These are phyloP conservation scores for Penicillium sp. DNA, from an alignment of 2,329 filamentous ascomycete species.

Conservation along the genomic window DNA sequence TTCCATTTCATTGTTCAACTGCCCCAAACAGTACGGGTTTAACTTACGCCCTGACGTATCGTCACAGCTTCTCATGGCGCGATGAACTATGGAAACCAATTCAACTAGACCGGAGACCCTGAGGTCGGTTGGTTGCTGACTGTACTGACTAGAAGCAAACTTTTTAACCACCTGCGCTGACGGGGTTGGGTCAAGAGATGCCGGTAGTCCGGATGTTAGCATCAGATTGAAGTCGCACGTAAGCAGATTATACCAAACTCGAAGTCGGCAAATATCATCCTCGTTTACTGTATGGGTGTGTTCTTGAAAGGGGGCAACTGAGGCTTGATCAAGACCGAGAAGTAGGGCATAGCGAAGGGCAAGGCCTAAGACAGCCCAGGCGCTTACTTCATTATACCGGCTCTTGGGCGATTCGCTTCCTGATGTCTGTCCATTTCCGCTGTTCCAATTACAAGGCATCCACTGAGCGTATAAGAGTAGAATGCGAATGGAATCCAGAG, in stretches of 20 bases:
- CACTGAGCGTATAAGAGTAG: slow-evolving; percentile 23
- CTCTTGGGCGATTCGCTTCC: slow-evolving; percentile 2
- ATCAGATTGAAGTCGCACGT: slow-evolving; percentile 23
- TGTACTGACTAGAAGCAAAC: slow-evolving; percentile 15
- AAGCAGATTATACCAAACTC: slow-evolving; percentile 22
- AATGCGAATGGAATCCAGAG: slow-evolving; percentile 19
- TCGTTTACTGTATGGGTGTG: slow-evolving; percentile 8
- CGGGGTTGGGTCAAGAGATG: slow-evolving; percentile 18
- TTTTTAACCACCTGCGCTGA: slow-evolving; percentile 15
- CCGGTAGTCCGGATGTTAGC: slow-evolving; percentile 21
- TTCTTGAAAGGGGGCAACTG: slow-evolving; percentile 15
- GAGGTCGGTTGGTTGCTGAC: slow-evolving; percentile 19
- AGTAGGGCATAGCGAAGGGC: slow-evolving; percentile 20
- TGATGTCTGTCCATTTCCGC: slow-evolving; percentile 2
- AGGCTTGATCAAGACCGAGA: slow-evolving; percentile 16
- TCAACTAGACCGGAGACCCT: slow-evolving; percentile 20
- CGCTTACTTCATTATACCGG: slow-evolving; percentile 22
- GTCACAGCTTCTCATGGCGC: slow-evolving; percentile 17
- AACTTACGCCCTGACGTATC: slow-evolving; percentile 20
- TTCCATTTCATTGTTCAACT: slow-evolving; percentile 20
- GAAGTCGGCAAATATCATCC: slow-evolving; percentile 15
- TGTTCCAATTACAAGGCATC: slow-evolving; percentile 19
- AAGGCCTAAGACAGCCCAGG: slow-evolving; percentile 21
- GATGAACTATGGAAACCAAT: slow-evolving; percentile 19
- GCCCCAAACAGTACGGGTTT: slow-evolving; percentile 12